Evolutionary conservation across 106 monocot species (phyloP), one percentile per base, ranked within the genome.

Genomic region (Allium cepa): DNA sequence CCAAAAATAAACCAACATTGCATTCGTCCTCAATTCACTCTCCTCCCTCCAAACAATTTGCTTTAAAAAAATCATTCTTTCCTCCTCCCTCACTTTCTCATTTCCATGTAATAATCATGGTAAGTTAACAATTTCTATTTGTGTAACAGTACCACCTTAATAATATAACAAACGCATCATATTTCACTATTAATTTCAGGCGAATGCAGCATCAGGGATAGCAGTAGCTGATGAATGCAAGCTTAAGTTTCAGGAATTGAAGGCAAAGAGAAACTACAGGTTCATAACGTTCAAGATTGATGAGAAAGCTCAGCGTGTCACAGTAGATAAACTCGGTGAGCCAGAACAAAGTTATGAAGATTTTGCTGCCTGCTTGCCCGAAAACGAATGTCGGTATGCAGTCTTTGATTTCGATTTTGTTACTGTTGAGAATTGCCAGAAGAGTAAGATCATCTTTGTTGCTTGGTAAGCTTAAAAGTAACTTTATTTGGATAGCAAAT

Each of bases 241-340:
- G 78, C 72, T 79, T n/a, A 80, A 69, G 75, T 85, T 85, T 52
- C 46, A 75, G 75, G 83, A 87, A 18, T 67, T 87, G 71, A 83
- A 87, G 64, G 47, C 79, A 8, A 87, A 83, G 77, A 80, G 83
- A 68, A 75, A 56, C 79, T 82, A 71, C 71, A 56, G 87, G 3
- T 87, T 82, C 71, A 83, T 87, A 36, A 61, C 72, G 46, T 87
- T 87, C 80, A 87, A 83, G 78, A 87, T 87, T 46, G 83, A 87
- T 6, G 87, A 87, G 72, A 75, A 60, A 63, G 73, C 72, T 6
- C 83, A 83, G 72, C 73, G 77, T 70, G 80, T 87, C 17, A 57
- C 28, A 2, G 77, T 87, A 12, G 87, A 87, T 56, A 77, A 68
- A 72, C 49, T 66, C 7, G 66, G 66, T 3, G 15, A 66, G 66